Evolutionary conservation across 106 monocot species (phyloP).

Genomic region (Dendrobium catenatum): DNA sequence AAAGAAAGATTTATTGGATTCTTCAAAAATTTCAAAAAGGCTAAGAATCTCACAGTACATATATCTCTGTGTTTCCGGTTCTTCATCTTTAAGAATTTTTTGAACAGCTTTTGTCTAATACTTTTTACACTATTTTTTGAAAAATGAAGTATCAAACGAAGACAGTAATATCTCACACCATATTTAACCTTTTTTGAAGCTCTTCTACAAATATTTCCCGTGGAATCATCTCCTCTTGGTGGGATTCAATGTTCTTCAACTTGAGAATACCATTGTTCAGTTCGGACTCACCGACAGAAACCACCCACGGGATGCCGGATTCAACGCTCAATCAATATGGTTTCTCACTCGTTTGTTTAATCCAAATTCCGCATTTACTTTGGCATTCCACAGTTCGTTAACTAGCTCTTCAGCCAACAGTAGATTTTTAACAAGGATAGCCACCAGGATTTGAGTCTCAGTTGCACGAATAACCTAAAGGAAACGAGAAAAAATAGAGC

Average conservation of each 20-base stretch:
- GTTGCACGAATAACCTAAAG: slow-evolving; percentile 66
- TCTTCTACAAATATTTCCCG: slow-evolving; percentile 49
- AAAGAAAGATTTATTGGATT: too few relatives aligned
- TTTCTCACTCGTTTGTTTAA: neutral
- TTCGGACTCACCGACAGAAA: slow-evolving; percentile 72
- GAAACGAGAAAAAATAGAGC: neutral
- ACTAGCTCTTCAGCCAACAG: slow-evolving; percentile 60
- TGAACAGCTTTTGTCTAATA: too few relatives aligned
- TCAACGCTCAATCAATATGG: slow-evolving; percentile 62
- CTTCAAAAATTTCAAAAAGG: too few relatives aligned
- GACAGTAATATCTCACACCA: neutral
- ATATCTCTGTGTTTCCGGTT: too few relatives aligned
- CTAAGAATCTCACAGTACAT: too few relatives aligned
- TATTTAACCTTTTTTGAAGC: slow-evolving; percentile 30
- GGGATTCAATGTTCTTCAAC: slow-evolving; percentile 67
- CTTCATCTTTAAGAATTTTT: too few relatives aligned
- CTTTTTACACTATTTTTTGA: too few relatives aligned
- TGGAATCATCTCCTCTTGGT: slow-evolving; percentile 46
- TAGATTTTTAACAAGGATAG: slow-evolving; percentile 68
- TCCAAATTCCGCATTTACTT: slow-evolving; percentile 70
- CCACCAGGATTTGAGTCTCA: slow-evolving; percentile 88
- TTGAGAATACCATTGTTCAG: slow-evolving; percentile 43
- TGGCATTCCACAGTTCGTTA: slow-evolving; percentile 70
- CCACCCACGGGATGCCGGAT: slow-evolving; percentile 72
- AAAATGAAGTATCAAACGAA: too few relatives aligned